A percentile compares a stretch with the other conserved stretches of the same genome.
phyloP scores from a whole-genome alignment of 169 alveolate species.

The Besnoitia besnoiti region DNA sequence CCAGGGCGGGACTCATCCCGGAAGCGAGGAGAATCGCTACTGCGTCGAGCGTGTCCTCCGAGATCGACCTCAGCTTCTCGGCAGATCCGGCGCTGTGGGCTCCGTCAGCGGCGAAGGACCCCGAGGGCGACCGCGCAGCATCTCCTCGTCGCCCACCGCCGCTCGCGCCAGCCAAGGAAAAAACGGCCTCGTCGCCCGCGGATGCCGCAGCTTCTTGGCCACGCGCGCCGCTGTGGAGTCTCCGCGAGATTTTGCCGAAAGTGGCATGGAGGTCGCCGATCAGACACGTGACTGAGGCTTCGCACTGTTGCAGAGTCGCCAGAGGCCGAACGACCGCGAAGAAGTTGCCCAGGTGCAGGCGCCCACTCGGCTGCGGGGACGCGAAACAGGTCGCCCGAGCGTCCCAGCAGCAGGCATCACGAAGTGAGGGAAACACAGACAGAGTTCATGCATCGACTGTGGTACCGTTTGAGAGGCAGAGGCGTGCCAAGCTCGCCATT shows the following conservation, averaged over 20 bases:
- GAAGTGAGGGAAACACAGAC: too few relatives aligned
- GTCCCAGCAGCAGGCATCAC: too few relatives aligned
- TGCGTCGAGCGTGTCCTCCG: conserved; percentile 15
- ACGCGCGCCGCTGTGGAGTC: background rate
- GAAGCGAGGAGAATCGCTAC: conserved; percentile 2
- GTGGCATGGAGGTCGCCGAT: conserved; percentile 28
- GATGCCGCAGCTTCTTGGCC: too few relatives aligned
- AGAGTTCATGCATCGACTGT: too few relatives aligned
- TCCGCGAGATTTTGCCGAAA: background rate
- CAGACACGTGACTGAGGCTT: background rate
- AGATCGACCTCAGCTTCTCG: background rate
- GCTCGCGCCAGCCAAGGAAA: background rate
- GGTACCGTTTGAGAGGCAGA: too few relatives aligned
- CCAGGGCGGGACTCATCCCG: background rate
- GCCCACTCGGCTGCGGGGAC: background rate
- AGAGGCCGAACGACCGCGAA: background rate
- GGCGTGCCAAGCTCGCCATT: too few relatives aligned
- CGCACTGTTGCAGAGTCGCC: background rate
- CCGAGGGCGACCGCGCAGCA: background rate
- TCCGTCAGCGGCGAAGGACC: background rate
- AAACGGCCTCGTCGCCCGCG: background rate
- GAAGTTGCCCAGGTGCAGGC: background rate
- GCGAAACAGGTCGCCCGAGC: too few relatives aligned
- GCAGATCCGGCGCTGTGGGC: background rate
- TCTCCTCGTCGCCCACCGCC: background rate